Evolutionary conservation across 306 rosid genomes (phyloP).

Genomic region (Medicago arabica): DNA sequence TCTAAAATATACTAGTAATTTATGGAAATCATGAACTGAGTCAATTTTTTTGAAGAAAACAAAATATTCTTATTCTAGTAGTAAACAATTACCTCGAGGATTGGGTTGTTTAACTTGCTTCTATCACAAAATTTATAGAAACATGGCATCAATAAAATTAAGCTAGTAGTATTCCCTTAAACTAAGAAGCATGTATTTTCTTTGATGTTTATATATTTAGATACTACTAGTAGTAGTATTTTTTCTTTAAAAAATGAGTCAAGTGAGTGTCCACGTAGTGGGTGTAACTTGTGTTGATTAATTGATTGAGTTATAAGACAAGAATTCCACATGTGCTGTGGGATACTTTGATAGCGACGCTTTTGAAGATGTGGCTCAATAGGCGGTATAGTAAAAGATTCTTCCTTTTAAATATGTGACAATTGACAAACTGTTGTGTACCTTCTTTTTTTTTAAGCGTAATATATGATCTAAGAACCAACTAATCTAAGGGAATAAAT

Average conservation of each 20-base stretch:
- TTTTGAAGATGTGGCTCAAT: background rate
- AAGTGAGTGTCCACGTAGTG: constrained; percentile 2
- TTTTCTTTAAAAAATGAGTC: background rate
- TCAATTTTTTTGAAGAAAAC: background rate
- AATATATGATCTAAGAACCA: no score
- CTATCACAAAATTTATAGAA: background rate
- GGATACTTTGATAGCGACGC: background rate
- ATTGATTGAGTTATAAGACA: background rate
- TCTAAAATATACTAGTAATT: background rate
- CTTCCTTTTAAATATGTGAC: background rate
- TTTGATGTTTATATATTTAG: no score
- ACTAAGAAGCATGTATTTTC: no score
- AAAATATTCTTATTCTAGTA: background rate
- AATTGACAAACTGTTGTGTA: no score
- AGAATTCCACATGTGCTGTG: background rate
- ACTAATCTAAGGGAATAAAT: no score
- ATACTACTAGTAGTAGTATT: background rate
- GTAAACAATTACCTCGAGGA: background rate
- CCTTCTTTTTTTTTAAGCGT: no score
- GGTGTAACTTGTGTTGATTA: background rate
- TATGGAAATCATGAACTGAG: background rate
- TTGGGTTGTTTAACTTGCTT: background rate
- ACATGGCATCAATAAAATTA: no score
- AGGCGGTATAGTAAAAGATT: background rate
- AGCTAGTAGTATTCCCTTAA: no score